Base-by-base conservation (phyloP, 371 early-diverging fungal species). In the Smittium culicis region DNA sequence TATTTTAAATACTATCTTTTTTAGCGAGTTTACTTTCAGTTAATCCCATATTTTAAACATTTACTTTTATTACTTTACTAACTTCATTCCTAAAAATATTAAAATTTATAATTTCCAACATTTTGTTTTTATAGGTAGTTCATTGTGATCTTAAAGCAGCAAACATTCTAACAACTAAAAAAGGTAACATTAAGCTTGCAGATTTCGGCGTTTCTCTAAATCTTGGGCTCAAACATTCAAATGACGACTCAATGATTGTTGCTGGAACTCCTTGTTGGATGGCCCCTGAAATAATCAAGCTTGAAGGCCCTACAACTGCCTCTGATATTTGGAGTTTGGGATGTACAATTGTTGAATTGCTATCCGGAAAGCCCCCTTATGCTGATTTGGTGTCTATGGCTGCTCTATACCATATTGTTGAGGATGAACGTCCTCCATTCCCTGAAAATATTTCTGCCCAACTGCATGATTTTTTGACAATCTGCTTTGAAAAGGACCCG, bases 121-220 rank as follows among this genome's bases (percentile, higher is more conserved):
- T 45, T 45, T 45, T 45, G 20, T 45, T 45, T 45, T 20, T 45
- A 45, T 45, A 45, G 45, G 45, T 89, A 1, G 90, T 89, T 1
- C 99, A 99, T 76, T 86, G 99, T 67, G 99, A 99, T 78, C 77
- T 98, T 61, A 99, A 99, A 74, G 92, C 91, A 0, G 93, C 92
- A 73, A 96, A 96, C 73, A 92, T 96, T 61, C 73, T 95, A 69
- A 89, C 93, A 0, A 96, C 94, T 17, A 95, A 95, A 71, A 85
- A 90, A 31, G 97, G 95, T 0, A 85, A 86, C 67, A 92, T 93
- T 31, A 96, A 96, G 74, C 76, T 96, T n/a, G 90, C 96, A 0
- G 97, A 96, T 71, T 96, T 96, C 77, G 97, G 96, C 56, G 93
- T 90, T 0, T 88, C 90, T 17, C 77, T 92, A n/a, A 91, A 92